These are phyloP conservation scores for Terana coerulea DNA, from an alignment of 768 basidiomycete genomes.

Conservation along the genomic window DNA sequence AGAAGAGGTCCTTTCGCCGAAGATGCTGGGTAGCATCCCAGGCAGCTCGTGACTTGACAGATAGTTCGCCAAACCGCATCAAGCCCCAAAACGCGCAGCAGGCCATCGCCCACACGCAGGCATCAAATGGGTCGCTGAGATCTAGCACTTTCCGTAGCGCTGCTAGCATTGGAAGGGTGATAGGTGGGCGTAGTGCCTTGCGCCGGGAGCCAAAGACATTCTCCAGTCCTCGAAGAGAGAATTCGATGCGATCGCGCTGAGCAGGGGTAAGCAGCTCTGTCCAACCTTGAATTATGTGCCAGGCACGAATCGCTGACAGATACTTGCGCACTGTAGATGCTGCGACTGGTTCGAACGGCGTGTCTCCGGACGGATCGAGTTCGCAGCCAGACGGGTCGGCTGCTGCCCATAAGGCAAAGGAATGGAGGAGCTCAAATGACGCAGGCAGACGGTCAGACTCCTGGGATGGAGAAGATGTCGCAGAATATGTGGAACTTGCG, in stretches of 20 bases:
- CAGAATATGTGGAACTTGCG: conserved; percentile 30
- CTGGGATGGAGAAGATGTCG: conserved; percentile 29
- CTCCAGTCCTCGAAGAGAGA: conserved; percentile 28
- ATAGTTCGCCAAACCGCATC: conserved; percentile 36
- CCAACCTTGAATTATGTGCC: conserved; percentile 39
- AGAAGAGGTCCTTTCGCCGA: conserved; percentile 17
- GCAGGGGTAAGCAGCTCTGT: conserved; percentile 25
- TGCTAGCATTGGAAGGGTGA: conserved; percentile 31
- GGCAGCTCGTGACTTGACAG: conserved; percentile 19
- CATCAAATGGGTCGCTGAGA: conserved; percentile 32
- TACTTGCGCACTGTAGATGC: conserved; percentile 28
- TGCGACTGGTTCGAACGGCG: conserved; percentile 30
- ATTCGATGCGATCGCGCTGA: conserved; percentile 20
- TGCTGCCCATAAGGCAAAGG: conserved; percentile 33
- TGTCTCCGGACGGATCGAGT: conserved; percentile 4
- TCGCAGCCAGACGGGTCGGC: conserved; percentile 24
- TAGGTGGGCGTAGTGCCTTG: conserved; percentile 27
- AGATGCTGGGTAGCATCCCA: conserved; percentile 26
- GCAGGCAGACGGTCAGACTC: conserved; percentile 26
- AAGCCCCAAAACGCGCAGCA: conserved; percentile 37
- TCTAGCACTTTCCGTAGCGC: conserved; percentile 20
- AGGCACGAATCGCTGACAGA: conserved; percentile 32
- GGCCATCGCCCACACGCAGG: conserved; percentile 36
- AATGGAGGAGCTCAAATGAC: conserved; percentile 27
- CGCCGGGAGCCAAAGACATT: conserved; percentile 18